Evolutionary conservation across 305 asterid species (phyloP).

Genomic region (Nicotiana rustica): DNA sequence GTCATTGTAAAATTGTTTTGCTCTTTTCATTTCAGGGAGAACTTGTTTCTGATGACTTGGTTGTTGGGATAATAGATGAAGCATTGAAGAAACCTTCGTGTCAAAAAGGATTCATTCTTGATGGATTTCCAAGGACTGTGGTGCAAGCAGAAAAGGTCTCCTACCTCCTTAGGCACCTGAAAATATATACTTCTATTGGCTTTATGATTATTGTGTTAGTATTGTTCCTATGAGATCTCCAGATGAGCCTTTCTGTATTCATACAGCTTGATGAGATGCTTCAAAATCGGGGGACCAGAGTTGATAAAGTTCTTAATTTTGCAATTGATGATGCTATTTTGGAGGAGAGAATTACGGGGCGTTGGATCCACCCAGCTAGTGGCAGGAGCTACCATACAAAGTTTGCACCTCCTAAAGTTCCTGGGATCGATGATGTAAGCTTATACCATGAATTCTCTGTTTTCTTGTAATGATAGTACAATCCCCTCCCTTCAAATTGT

Average conservation of each 20-base stretch:
- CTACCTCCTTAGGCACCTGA: neutral
- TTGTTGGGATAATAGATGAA: conserved; percentile 87
- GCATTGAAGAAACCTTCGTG: conserved; percentile 90
- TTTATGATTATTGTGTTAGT: neutral
- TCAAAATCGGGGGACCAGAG: conserved; percentile 75
- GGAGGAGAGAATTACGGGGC: conserved; percentile 90
- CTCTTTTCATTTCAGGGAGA: conserved; percentile 65
- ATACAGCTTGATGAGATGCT: conserved; percentile 94
- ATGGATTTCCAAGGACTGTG: conserved; percentile 94
- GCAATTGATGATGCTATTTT: conserved; percentile 80
- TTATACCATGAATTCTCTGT: neutral
- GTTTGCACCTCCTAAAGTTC: conserved; percentile 79
- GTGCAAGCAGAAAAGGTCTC: conserved; percentile 87
- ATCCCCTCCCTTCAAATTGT: neutral
- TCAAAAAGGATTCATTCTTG: conserved; percentile 91
- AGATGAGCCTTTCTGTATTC: neutral
- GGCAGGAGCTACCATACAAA: conserved; percentile 75
- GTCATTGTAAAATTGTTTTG: conserved; percentile 33
- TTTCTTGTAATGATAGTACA: neutral
- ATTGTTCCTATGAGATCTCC: neutral
- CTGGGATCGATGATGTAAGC: conserved; percentile 47
- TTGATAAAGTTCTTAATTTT: conserved; percentile 90
- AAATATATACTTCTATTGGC: neutral
- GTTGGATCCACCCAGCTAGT: conserved; percentile 94
- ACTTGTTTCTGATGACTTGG: conserved; percentile 92